Evolutionary conservation across 768 basidiomycete species (phyloP), one percentile per base, ranked within the genome.

Genomic region (Termitomyces sp.): DNA sequence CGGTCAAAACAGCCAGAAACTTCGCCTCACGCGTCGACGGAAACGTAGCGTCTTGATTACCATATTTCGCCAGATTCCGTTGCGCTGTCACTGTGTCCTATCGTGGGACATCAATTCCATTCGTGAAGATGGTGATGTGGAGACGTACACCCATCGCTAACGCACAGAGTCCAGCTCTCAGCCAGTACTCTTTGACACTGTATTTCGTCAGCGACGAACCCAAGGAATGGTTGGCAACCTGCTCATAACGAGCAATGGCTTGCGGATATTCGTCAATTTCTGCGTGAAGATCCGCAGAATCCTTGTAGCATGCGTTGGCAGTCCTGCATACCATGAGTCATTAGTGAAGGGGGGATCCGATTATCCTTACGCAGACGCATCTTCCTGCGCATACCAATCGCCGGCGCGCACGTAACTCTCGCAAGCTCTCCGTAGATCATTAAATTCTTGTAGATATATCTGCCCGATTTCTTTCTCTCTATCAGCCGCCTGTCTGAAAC

Each of bases 321-420:
- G 95, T 97, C 22, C 96, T 98, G 66, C 49, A 34, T 46, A 14
- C 57, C 6, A 31, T 31, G 54, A 18, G 42, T 32, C n/a, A 20
- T 20, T 32, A 22, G 24, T 34, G 52, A 26, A 44, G 3, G 56
- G 3, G n/a, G 47, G 10, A 10, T 37, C 47, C 22, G 29, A 18
- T 32, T 42, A 55, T 47, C 37, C 92, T 70, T 76, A 97, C 96
- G 96, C 94, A 61, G 85, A 81, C 13, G 97, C 94, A 75, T 98
- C 97, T 72, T 99, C 97, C 65, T 94, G 89, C n/a, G 86, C 80
- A 76, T 99, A 98, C 93, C 96, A 96, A 42, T 99, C 94, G 26
- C 87, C 96, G 13, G 97, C 97, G 49, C 89, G 79, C 68, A 88
- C 88, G 64, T 86, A 94, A 72, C 92, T 93, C 58, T 98, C 94